Percentiles rank a stretch among this genome's conserved stretches.
phyloP scores from a whole-genome alignment of 2,329 filamentous ascomycete species.

The Monosporascus ibericus region DNA sequence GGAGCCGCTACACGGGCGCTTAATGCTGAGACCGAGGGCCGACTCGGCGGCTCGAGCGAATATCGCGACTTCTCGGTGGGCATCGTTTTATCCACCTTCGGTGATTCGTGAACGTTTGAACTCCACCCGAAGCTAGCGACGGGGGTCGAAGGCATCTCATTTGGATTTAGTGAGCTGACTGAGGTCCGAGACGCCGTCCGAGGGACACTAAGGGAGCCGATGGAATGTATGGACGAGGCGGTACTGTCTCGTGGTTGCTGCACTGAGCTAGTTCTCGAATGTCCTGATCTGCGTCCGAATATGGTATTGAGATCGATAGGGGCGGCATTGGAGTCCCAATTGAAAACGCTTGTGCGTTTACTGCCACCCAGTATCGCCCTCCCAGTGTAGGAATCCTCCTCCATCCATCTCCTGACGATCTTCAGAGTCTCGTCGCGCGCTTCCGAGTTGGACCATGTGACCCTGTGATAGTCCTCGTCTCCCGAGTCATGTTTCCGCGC shows the following conservation, averaged over 20 bases:
- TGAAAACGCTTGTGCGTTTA: slow-evolving; percentile 46
- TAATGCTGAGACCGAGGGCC: neutral
- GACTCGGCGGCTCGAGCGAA: neutral
- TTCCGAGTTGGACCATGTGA: slow-evolving; percentile 51
- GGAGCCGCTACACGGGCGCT: neutral
- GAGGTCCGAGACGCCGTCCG: neutral
- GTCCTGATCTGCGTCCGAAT: slow-evolving; percentile 30
- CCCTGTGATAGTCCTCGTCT: slow-evolving; percentile 52
- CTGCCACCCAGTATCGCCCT: slow-evolving; percentile 39
- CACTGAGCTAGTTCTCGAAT: slow-evolving; percentile 20
- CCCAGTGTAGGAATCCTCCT: slow-evolving; percentile 54
- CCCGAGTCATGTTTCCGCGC: slow-evolving; percentile 50
- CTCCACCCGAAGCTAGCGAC: slow-evolving; percentile 19
- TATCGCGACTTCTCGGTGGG: neutral
- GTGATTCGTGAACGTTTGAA: slow-evolving; percentile 5
- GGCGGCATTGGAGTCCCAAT: slow-evolving; percentile 52
- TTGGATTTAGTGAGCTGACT: neutral
- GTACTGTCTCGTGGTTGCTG: slow-evolving; percentile 8
- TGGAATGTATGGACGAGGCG: neutral
- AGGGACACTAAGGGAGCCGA: slow-evolving; percentile 2
- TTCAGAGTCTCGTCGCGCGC: slow-evolving; percentile 48
- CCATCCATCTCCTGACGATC: slow-evolving; percentile 60
- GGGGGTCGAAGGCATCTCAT: neutral
- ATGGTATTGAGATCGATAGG: slow-evolving; percentile 43
- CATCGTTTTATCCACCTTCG: neutral